Evolutionary conservation across 306 rosid genomes (phyloP).

Genomic region (Purshia tridentata): DNA sequence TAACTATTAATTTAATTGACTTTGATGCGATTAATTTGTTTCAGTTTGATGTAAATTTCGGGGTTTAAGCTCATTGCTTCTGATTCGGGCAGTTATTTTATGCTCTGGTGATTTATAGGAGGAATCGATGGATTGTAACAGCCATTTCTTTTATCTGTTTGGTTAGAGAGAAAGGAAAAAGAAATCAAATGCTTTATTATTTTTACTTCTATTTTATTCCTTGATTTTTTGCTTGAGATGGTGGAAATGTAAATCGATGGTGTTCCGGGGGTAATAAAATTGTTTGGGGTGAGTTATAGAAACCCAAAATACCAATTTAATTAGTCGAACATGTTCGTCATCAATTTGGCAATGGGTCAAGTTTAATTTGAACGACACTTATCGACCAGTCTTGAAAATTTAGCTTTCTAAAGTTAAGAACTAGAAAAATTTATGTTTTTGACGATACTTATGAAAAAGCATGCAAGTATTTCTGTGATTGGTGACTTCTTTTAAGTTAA

Average conservation of each 20-base stretch:
- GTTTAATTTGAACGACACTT: not conserved
- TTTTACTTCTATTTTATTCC: not conserved
- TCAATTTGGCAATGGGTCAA: not conserved
- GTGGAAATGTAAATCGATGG: slow-evolving; percentile 21
- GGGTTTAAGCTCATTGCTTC: slow-evolving; percentile 19
- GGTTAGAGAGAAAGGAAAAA: slow-evolving; percentile 11
- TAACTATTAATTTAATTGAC: slow-evolving; percentile 7
- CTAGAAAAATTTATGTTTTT: not conserved
- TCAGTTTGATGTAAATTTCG: slow-evolving; percentile 31
- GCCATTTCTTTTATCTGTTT: slow-evolving; percentile 10
- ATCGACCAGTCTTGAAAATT: not conserved
- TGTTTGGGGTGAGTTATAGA: slow-evolving; percentile 21
- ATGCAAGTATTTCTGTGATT: not conserved
- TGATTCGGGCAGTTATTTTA: not conserved
- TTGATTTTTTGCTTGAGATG: slow-evolving; percentile 17
- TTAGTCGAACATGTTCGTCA: not conserved
- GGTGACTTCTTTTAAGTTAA: not conserved
- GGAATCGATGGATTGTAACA: slow-evolving; percentile 24
- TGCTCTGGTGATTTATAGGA: not conserved
- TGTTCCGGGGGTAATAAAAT: slow-evolving; percentile 11
- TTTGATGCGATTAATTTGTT: slow-evolving; percentile 30
- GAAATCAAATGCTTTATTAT: slow-evolving; percentile 13
- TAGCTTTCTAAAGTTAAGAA: not conserved
- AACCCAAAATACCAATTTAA: not conserved
- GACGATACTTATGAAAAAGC: not conserved